Evolutionary conservation across 768 basidiomycete genomes (phyloP).

Genomic region (Pisolithus marmoratus): DNA sequence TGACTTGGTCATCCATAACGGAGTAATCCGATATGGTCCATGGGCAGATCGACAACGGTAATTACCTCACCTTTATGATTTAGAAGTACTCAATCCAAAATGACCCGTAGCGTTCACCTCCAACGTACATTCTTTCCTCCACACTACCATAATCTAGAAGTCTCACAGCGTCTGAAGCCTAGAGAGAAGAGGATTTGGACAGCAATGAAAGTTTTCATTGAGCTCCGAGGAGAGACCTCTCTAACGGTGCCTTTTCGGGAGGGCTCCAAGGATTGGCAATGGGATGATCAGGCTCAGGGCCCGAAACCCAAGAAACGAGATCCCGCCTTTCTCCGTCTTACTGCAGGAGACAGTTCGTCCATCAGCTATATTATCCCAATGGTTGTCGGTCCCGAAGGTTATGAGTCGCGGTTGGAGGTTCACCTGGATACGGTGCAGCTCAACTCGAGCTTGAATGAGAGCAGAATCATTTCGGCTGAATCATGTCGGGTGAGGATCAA

Average conservation of each 20-base stretch:
- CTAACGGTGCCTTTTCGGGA: constrained; percentile 90
- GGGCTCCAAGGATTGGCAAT: constrained; percentile 94
- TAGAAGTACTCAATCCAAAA: background rate
- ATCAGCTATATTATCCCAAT: constrained; percentile 83
- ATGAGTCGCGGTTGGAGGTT: constrained; percentile 72
- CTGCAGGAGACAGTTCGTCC: constrained; percentile 75
- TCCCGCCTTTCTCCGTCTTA: constrained; percentile 66
- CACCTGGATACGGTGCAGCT: constrained; percentile 76
- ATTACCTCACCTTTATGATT: constrained; percentile 4
- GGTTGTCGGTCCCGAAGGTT: constrained; percentile 67
- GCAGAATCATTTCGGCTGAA: constrained; percentile 68
- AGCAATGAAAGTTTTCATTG: constrained; percentile 71
- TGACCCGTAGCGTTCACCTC: constrained; percentile 51
- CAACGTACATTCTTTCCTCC: constrained; percentile 83
- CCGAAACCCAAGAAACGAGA: constrained; percentile 54
- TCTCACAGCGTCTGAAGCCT: constrained; percentile 54
- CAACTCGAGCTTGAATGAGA: constrained; percentile 85
- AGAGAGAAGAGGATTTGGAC: constrained; percentile 86
- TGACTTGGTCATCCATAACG: constrained; percentile 75
- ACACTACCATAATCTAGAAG: constrained; percentile 57
- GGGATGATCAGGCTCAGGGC: constrained; percentile 58
- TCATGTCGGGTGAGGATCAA: constrained; percentile 58
- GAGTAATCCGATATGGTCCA: constrained; percentile 80
- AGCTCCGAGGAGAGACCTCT: constrained; percentile 71
- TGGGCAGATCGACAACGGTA: constrained; percentile 95